A percentile compares a stretch with the other conserved stretches of the same genome.
Evolutionary conservation across 768 basidiomycete genomes (phyloP).

Genomic region (Trametes maxima): DNA sequence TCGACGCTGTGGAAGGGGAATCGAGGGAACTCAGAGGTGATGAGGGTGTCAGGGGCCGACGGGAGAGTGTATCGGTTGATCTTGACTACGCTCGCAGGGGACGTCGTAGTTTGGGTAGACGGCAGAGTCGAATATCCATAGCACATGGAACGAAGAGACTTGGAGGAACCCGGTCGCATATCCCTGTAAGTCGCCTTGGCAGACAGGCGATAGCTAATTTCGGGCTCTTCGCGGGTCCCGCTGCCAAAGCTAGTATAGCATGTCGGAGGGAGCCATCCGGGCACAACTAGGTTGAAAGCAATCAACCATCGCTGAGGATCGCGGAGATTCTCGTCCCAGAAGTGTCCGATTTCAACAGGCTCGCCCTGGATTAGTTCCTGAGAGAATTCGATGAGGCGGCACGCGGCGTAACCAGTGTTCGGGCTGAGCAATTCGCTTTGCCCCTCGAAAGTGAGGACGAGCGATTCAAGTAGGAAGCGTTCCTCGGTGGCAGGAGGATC

Average conservation of each 20-base stretch:
- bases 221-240: slow-evolving; percentile 43
- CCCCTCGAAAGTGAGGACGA: slow-evolving; percentile 82
- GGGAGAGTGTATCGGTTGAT: slow-evolving; percentile 53
- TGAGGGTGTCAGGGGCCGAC: slow-evolving; percentile 39
- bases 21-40: slow-evolving; percentile 32
- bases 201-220: slow-evolving; percentile 66
- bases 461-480: slow-evolving; percentile 63
- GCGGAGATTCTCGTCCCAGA: slow-evolving; percentile 58
- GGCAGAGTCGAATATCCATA: slow-evolving; percentile 58
- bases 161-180: slow-evolving; percentile 42
- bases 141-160: slow-evolving; percentile 53
- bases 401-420: slow-evolving; percentile 63
- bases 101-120: slow-evolving; percentile 41
- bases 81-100: slow-evolving; percentile 43
- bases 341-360: slow-evolving; percentile 63
- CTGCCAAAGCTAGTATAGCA: slow-evolving; percentile 46
- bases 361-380: slow-evolving; percentile 60
- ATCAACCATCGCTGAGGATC: slow-evolving; percentile 71
- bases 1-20: slow-evolving; percentile 41
- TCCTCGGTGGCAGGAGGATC: slow-evolving; percentile 47
- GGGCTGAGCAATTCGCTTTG: slow-evolving; percentile 75
- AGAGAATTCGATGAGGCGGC: slow-evolving; percentile 68
- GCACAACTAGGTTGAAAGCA: slow-evolving; percentile 80
- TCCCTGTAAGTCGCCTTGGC: slow-evolving; percentile 64
- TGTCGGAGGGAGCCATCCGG: slow-evolving; percentile 85